Conservation (phyloP, 2,329 filamentous ascomycete genomes). For the Coniochaeta prunicola region DNA sequence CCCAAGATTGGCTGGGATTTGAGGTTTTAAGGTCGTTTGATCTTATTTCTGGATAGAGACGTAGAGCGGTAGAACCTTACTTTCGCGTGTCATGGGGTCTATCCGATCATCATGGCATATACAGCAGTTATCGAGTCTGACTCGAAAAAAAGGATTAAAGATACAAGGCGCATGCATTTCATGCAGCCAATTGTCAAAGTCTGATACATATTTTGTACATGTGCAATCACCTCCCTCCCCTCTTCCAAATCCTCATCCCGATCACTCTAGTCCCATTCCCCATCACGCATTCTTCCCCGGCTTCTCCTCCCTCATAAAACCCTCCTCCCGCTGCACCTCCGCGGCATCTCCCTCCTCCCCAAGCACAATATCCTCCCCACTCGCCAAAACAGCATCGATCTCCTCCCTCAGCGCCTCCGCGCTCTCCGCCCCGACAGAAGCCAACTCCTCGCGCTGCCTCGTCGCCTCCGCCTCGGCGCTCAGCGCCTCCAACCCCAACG, state of each 20-base stretch:
- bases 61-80: background rate
- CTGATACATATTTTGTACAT: slow-evolving; percentile 3
- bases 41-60: background rate
- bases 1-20: slow-evolving; percentile 77
- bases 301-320: slow-evolving; percentile 20
- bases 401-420: slow-evolving; percentile 26
- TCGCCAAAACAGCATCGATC: slow-evolving; percentile 30
- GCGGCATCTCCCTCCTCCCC: slow-evolving; percentile 24
- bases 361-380: slow-evolving; percentile 38
- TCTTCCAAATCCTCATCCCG: no score
- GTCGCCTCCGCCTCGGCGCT: slow-evolving; percentile 27
- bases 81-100: background rate
- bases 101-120: background rate
- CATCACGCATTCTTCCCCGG: slow-evolving; percentile 9
- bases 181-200: background rate
- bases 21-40: slow-evolving; percentile 39
- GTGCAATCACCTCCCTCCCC: background rate
- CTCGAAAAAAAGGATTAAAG: background rate
- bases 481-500: slow-evolving; percentile 51
- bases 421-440: slow-evolving; percentile 9
- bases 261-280: no score
- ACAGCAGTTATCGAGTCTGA: background rate
- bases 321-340: slow-evolving; percentile 14
- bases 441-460: slow-evolving; percentile 27
- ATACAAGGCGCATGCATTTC: slow-evolving; percentile 2